Base-by-base conservation (phyloP, 306 rosid genomes). In the Begonia loranthoides region DNA sequence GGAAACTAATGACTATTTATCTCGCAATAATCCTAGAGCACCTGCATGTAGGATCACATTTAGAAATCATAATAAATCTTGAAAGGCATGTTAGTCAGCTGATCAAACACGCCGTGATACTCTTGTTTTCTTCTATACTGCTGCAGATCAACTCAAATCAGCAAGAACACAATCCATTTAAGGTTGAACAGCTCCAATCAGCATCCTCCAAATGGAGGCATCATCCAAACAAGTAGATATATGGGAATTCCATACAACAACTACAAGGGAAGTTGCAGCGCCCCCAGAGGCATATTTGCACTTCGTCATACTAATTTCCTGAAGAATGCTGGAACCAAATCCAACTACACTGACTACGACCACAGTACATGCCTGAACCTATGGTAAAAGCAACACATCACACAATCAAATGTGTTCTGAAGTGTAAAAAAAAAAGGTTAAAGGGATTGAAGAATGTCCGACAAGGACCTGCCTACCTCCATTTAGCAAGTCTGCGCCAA, bases 181-280 rank as follows among this genome's bases (percentile, higher is more conserved):
- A 64, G 71, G 81, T 66, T 66, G 81, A 66, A 74, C 76, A 54
- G 83, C 83, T 82, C 87, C 94, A 78, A 79, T 79, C 94, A 73
- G 81, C 80, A 73, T 45, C 63, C 73, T 78, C 63, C 70, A 74
- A 60, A 62, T 28, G 36, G 81, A 66, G 72, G 74, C 59, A 67
- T 73, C 84, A 87, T 67, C 82, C 73, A 82, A 77, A 79, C 65
- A 75, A 80, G 82, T 45, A 61, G 63, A 76, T 45, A 50, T 47
- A 79, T 66, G 73, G 66, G 68, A 75, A 67, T 71, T 76, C 85
- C 85, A 71, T 51, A 79, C 60, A 73, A 54, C 57, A 67, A 73
- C 62, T 59, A 80, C 51, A 69, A 71, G 19, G 71, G 86, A 72
- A 61, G 63, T 75, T 75, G 79, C 82, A 63, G 59, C 65, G 85